These are phyloP conservation scores for Cryptosporidium ubiquitum DNA, from an alignment of 169 alveolate species.

Conservation along the genomic window DNA sequence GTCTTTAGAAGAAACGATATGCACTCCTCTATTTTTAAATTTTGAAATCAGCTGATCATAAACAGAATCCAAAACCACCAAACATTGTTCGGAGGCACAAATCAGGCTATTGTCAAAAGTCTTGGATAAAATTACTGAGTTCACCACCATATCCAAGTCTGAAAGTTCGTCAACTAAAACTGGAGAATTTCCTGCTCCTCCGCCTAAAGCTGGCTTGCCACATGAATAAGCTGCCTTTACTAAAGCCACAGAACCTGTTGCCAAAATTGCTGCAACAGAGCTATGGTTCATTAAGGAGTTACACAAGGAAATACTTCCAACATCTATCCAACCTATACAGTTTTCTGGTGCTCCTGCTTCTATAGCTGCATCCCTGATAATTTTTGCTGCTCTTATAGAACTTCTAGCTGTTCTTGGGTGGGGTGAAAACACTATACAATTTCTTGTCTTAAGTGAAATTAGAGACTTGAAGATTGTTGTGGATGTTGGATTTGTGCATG, in stretches of 20 bases:
- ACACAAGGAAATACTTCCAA: conserved; percentile 70
- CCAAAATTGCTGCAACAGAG: conserved; percentile 51
- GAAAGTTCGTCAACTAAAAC: conserved; percentile 76
- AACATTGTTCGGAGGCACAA: conserved; percentile 76
- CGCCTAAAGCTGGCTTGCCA: conserved; percentile 78
- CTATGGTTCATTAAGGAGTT: conserved; percentile 71
- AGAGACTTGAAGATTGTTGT: conserved; percentile 76
- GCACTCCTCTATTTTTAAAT: conserved; percentile 71
- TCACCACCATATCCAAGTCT: conserved; percentile 74
- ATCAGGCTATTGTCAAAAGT: conserved; percentile 77
- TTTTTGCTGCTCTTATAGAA: conserved; percentile 70
- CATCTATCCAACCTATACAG: conserved; percentile 74
- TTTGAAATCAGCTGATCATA: conserved; percentile 66
- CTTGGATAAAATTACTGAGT: conserved; percentile 69
- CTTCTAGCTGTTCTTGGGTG: conserved; percentile 77
- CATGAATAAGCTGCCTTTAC: conserved; percentile 79
- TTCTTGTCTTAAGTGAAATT: conserved; percentile 74
- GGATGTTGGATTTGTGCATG: conserved; percentile 78
- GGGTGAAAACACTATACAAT: conserved; percentile 76
- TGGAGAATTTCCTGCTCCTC: conserved; percentile 79
- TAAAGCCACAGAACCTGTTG: conserved; percentile 75
- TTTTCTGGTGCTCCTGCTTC: conserved; percentile 79
- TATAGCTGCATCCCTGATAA: conserved; percentile 75
- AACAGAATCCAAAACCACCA: conserved; percentile 54
- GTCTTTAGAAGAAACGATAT: conserved; percentile 42